phyloP scores from a whole-genome alignment of 257 asterid genomes.

The Salvia hispanica region DNA sequence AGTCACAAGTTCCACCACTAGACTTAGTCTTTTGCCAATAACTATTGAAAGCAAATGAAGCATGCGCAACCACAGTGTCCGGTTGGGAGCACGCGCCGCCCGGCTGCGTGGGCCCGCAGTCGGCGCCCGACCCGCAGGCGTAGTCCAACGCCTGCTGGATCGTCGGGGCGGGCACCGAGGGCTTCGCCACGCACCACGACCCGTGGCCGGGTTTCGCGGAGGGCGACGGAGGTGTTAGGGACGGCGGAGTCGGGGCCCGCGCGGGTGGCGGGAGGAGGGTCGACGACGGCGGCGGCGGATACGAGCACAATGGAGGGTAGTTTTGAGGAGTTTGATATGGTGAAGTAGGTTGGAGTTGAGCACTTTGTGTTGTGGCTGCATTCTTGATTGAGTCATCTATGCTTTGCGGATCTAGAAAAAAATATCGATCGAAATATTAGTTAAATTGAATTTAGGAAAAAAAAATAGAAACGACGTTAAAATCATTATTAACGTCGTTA shows the following conservation, averaged over 20 bases:
- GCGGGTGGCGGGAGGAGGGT: not conserved
- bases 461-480: too few species aligned
- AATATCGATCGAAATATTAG: not conserved
- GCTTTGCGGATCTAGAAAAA: not conserved
- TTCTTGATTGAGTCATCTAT: not conserved
- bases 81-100: conserved; percentile 40
- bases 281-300: conserved; percentile 29
- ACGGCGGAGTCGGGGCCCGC: not conserved
- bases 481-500: too few species aligned
- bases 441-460: not conserved
- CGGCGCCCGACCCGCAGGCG: conserved; percentile 41
- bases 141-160: conserved; percentile 44
- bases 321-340: not conserved
- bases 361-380: not conserved
- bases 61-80: conserved; percentile 36
- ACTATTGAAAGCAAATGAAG: conserved; percentile 45
- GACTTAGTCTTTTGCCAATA: conserved; percentile 40
- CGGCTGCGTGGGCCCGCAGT: conserved; percentile 33
- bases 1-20: conserved; percentile 43
- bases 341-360: not conserved
- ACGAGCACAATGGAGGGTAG: conserved; percentile 31
- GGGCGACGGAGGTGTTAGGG: conserved; percentile 21
- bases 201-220: conserved; percentile 20
- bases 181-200: conserved; percentile 45
- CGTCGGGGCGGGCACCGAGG: conserved; percentile 7